A percentile compares a stretch with the other conserved stretches of the same genome.
Evolutionary conservation across 371 early-diverging fungal genomes (phyloP).

Genomic region (Smittium mucronatum): DNA sequence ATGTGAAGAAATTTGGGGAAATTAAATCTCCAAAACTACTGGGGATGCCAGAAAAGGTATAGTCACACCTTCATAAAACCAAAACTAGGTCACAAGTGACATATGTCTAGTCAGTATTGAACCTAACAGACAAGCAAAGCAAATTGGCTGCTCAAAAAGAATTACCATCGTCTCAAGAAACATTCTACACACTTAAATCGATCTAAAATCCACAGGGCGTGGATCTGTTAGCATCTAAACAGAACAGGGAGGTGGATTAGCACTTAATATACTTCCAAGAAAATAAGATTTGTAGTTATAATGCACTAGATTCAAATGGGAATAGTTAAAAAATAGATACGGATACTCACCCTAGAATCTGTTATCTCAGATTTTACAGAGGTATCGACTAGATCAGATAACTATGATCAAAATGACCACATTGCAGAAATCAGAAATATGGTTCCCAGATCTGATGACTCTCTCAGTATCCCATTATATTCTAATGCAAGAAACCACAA

Average conservation of each 20-base stretch:
- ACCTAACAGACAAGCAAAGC: neutral
- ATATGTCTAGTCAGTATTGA: neutral
- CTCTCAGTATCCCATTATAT: too few relatives aligned
- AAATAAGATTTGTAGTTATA: constrained; percentile 19
- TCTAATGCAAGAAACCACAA: too few relatives aligned
- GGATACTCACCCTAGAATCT: constrained; percentile 22
- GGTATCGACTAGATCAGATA: constrained; percentile 14
- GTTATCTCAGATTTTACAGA: constrained; percentile 18
- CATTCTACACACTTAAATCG: neutral
- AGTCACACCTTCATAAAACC: neutral
- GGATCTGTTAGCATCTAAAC: constrained; percentile 25
- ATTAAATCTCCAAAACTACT: neutral
- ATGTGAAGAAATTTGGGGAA: neutral
- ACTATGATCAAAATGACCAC: constrained; percentile 8
- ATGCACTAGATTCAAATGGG: constrained; percentile 23
- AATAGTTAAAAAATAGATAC: constrained; percentile 11
- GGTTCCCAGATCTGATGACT: neutral
- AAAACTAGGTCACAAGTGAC: neutral
- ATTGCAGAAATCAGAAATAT: neutral
- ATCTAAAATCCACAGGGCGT: constrained; percentile 9
- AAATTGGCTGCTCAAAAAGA: constrained; percentile 9
- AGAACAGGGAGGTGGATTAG: constrained; percentile 6
- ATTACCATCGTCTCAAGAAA: constrained; percentile 2
- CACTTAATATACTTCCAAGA: constrained; percentile 19
- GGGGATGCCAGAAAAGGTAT: neutral